Evolutionary conservation across 495 filamentous ascomycete species (phyloP).

Genomic region (Penicillium goetzii): DNA sequence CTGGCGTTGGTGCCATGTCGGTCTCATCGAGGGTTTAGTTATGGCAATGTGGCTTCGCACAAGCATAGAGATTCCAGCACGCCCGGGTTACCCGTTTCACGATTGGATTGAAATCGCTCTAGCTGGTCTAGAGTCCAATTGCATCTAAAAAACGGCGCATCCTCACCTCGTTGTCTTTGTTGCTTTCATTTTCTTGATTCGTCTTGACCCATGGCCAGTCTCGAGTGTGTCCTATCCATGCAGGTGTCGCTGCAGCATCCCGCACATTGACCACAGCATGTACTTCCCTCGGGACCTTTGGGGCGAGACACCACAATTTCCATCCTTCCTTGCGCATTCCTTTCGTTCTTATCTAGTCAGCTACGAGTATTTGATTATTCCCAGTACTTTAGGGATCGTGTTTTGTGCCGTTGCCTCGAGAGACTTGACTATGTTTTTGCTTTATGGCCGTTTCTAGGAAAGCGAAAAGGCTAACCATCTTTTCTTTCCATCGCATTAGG

Average conservation of each 20-base stretch:
- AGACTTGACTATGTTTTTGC: not conserved
- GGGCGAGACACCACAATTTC: conserved; percentile 13
- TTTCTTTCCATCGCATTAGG: conserved; percentile 53
- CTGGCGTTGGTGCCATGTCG: conserved; percentile 40
- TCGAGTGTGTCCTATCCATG: not conserved
- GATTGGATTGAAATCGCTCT: conserved; percentile 43
- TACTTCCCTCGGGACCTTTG: conserved; percentile 21
- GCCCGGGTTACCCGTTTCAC: conserved; percentile 38
- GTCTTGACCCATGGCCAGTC: not conserved
- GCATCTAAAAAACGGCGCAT: conserved; percentile 10
- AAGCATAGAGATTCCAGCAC: conserved; percentile 28
- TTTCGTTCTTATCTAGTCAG: conserved; percentile 15
- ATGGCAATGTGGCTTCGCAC: conserved; percentile 28
- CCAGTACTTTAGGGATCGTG: conserved; percentile 2
- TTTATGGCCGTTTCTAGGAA: not conserved
- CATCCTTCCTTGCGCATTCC: conserved; percentile 13
- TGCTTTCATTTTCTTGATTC: conserved; percentile 10
- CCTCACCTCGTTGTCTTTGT: conserved; percentile 7
- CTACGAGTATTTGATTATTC: conserved; percentile 13
- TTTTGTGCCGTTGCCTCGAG: conserved; percentile 1
- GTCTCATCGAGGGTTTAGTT: conserved; percentile 27
- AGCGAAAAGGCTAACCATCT: conserved; percentile 17
- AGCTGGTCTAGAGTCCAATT: conserved; percentile 34
- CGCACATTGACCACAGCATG: conserved; percentile 25
- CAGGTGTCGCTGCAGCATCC: not conserved